Evolutionary conservation across 768 basidiomycete genomes (phyloP).

Genomic region (Suillus fuscotomentosus): DNA sequence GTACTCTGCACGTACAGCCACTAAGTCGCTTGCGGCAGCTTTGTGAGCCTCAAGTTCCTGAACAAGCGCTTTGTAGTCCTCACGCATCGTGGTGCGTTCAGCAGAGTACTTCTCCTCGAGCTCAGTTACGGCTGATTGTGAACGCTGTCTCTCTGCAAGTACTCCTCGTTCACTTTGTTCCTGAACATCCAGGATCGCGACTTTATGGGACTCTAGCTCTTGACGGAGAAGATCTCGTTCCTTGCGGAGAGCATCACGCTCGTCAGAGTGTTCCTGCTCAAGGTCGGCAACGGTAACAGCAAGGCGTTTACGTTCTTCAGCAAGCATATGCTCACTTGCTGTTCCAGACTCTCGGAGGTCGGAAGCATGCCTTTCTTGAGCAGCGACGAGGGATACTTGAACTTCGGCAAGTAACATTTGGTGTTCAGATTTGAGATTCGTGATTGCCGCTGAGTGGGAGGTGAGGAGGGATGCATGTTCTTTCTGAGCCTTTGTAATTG

Average conservation of each 20-base stretch:
- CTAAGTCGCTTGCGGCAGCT: slow-evolving; percentile 42
- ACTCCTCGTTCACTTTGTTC: slow-evolving; percentile 17
- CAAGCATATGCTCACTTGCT: slow-evolving; percentile 34
- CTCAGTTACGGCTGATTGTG: slow-evolving; percentile 17
- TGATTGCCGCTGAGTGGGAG: slow-evolving; percentile 42
- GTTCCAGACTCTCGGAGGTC: slow-evolving; percentile 36
- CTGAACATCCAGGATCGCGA: slow-evolving; percentile 30
- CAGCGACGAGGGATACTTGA: slow-evolving; percentile 37
- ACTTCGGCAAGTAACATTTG: slow-evolving; percentile 43
- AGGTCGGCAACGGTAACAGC: slow-evolving; percentile 47
- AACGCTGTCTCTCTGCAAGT: slow-evolving; percentile 28
- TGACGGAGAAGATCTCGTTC: slow-evolving; percentile 37
- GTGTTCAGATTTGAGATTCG: slow-evolving; percentile 45
- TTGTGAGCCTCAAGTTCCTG: slow-evolving; percentile 54
- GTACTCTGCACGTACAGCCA: slow-evolving; percentile 37
- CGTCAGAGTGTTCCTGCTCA: slow-evolving; percentile 45
- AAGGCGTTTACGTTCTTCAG: slow-evolving; percentile 48
- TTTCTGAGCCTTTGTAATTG: slow-evolving; percentile 32
- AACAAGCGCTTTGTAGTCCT: slow-evolving; percentile 47
- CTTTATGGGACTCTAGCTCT: slow-evolving; percentile 62
- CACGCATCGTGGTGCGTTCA: slow-evolving; percentile 34
- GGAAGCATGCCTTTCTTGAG: slow-evolving; percentile 33
- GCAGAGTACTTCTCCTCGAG: slow-evolving; percentile 15
- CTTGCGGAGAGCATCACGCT: slow-evolving; percentile 40
- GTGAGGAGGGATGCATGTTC: slow-evolving; percentile 35